Evolutionary conservation across 2,329 filamentous ascomycete species (phyloP), one percentile per base, ranked within the genome.

Genomic region (Ceratocystis eucalypticola): DNA sequence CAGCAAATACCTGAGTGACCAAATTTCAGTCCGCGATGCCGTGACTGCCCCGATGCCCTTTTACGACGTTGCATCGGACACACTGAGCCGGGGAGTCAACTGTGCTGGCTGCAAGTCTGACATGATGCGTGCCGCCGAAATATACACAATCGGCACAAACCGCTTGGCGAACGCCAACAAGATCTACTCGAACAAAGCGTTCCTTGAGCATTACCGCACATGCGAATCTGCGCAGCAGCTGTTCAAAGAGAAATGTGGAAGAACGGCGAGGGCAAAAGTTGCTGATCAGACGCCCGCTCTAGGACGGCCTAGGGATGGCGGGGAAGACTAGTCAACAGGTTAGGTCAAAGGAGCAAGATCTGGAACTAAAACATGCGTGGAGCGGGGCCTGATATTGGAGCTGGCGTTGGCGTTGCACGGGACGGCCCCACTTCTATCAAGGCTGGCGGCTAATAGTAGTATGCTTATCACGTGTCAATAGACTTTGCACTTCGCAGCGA

Each of bases 81-180:
- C 50, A 6, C 20, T 57, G 1, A 37, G 46, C 12, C 25, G 25
- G 7, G 63, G 63, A 2, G 50, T 65, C 30, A 65, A 50, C 50
- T 65, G 63, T 17, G 33, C 50, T 22, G 63, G 63, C 25, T 65
- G 63, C 41, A 45, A 41, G n/a, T 8, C 33, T 12, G 63, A 65
- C 5, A 20, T 59, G 8, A 41, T 46, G 30, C 33, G 37, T 10
- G 50, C 50, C 2, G 3, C 45, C 6, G 12, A 10, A 3, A 50
- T 28, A 7, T 65, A 45, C 37, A 65, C 63, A 1, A 22, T 65
- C 12, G 20, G 63, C n/a, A 20, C 1, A 12, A n/a, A 1, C 22
- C 63, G 63, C 1, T 41, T 46, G 17, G 25, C 25, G 1, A 1
- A 15, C 22, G 30, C 37, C 50, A 65, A 61, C 17, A 59, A n/a